Evolutionary conservation across 352 stramenopile genomes (phyloP), one percentile per base, ranked within the genome.

Genomic region (Phytophthora citrophthora): DNA sequence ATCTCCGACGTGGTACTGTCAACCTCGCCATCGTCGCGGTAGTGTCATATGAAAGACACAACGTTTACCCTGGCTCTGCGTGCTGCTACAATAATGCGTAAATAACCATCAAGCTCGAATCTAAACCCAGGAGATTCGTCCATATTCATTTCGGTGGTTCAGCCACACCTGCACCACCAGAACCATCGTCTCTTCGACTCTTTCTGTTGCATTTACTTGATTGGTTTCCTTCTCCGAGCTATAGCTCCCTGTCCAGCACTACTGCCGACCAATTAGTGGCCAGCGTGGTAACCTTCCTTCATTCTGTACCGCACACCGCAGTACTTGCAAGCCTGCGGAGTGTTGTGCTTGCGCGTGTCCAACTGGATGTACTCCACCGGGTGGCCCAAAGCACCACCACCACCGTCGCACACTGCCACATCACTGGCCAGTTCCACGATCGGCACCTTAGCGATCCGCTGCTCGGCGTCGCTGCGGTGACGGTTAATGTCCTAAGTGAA

Each of bases 301-400:
- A 83, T 94, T 67, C 93, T 86, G 86, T 92, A 98, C 66, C 89
- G 83, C 55, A 97, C 72, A 47, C 93, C 93, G 72, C 93, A 98
- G 77, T 98, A 98, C 78, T 97, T 96, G 89, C 93, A 98, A 26
- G 81, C 90, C 67, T 90, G 75, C 40, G 87, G 72, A 10, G 66
- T 62, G 63, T 91, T 72, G 59, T 87, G 76, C 66, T 89, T 79
- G 31, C 93, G 77, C 50, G 81, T 97, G 78, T 96, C 84, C 50
- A 98, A 77, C 62, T 97, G 83, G 53, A 98, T 98, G 83, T 96
- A 98, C 73, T 99, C 96, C 56, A 99, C 60, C 38, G 97, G 97
- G 84, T 99, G 97, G 48, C 97, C 97, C 31, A 99, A 80, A 18
- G 95, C 91, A 16, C 97, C 97, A 58, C 95, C 96, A 49, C 97